These are phyloP conservation scores for Tuber calosporum DNA, from an alignment of 495 filamentous ascomycete species.

Conservation along the genomic window DNA sequence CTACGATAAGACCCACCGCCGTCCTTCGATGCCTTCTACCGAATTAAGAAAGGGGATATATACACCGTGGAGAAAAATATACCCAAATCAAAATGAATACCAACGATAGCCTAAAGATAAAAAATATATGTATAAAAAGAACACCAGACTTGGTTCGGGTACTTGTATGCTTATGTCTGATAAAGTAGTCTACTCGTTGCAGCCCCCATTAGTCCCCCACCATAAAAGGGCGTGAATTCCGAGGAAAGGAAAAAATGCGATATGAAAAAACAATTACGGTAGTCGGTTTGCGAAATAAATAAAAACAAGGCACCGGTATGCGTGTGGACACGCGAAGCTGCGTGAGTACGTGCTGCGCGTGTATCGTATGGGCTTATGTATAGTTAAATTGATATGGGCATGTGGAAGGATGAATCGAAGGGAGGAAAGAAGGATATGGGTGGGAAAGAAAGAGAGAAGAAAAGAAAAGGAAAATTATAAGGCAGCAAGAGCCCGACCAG, in stretches of 20 bases:
- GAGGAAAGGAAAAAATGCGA: slow-evolving; percentile 7
- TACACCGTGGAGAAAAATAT: not conserved
- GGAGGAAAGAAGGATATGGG: slow-evolving; percentile 37
- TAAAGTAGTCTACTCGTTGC: not conserved
- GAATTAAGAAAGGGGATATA: not conserved
- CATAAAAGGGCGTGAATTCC: not conserved
- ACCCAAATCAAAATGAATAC: not conserved
- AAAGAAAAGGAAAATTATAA: slow-evolving; percentile 12
- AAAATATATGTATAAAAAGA: slow-evolving; percentile 8
- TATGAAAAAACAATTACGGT: slow-evolving; percentile 16
- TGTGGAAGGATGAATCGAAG: slow-evolving; percentile 39
- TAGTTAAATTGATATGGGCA: slow-evolving; percentile 22
- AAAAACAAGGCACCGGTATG: slow-evolving; percentile 4
- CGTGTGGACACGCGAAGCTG: slow-evolving; percentile 22
- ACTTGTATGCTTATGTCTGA: not conserved
- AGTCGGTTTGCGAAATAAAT: slow-evolving; percentile 23
- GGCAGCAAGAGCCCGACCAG: slow-evolving; percentile 34
- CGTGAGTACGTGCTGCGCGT: slow-evolving; percentile 33
- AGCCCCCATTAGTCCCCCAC: not conserved
- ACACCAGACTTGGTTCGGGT: not conserved
- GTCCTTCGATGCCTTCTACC: slow-evolving; percentile 12
- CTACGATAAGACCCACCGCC: not conserved
- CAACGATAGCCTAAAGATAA: not conserved
- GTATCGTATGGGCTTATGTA: not conserved
- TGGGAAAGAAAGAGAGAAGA: not conserved